Conservation (phyloP, 495 filamentous ascomycete species). For the Talaromyces trachyspermus region DNA sequence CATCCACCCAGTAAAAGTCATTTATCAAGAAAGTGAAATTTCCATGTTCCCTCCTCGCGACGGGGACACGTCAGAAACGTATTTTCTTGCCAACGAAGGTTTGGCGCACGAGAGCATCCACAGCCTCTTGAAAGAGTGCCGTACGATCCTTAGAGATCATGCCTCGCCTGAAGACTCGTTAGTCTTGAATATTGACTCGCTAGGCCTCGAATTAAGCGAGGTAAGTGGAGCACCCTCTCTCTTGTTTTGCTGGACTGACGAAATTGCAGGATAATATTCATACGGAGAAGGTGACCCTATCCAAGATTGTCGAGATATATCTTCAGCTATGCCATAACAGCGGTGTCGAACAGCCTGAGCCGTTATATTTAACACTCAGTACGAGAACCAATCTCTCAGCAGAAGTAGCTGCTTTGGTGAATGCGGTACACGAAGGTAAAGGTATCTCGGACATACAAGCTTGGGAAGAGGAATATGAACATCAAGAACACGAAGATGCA, state of each 20-base stretch:
- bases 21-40: slow-evolving; percentile 61
- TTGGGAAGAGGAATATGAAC: slow-evolving; percentile 30
- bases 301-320: slow-evolving; percentile 51
- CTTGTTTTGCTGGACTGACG: slow-evolving; percentile 20
- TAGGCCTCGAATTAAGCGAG: slow-evolving; percentile 67
- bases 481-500: slow-evolving; percentile 14
- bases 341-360: slow-evolving; percentile 42
- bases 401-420: slow-evolving; percentile 42
- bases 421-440: slow-evolving; percentile 49
- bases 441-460: slow-evolving; percentile 46
- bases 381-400: slow-evolving; percentile 32
- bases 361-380: slow-evolving; percentile 49
- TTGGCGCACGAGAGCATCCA: slow-evolving; percentile 50
- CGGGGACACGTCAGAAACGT: slow-evolving; percentile 59
- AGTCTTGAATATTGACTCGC: slow-evolving; percentile 55
- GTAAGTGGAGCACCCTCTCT: slow-evolving; percentile 33
- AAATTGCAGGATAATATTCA: slow-evolving; percentile 36
- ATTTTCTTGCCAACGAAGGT: slow-evolving; percentile 62
- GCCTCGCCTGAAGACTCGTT: slow-evolving; percentile 62
- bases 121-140: slow-evolving; percentile 56
- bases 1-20: slow-evolving; percentile 49
- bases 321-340: slow-evolving; percentile 53
- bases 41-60: slow-evolving; percentile 61
- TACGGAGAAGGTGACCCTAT: slow-evolving; percentile 39
- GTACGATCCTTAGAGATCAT: slow-evolving; percentile 59